Base-by-base conservation (phyloP, 208 protist species). In the Eutreptiella sp. region DNA sequence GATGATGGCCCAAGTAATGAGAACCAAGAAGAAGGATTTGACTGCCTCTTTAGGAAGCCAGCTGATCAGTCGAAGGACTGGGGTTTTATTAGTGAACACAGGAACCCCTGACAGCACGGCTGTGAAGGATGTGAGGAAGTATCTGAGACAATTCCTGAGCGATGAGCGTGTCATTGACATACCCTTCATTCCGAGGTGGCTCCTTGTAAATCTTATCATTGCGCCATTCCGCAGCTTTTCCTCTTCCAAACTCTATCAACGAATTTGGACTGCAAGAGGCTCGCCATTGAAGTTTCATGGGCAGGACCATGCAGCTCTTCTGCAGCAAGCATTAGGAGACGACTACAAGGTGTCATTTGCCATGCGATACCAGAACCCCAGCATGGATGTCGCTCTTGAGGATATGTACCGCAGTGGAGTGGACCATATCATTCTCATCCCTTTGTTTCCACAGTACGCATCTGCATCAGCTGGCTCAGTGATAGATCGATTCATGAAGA, bases 361-460 rank as follows among this genome's bases (percentile, higher is more conserved):
- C 16, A 57, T 57, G 50, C 14, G 50, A n/a, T 57, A 57, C 29
- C 50, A 57, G 39, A 54, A 7, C 11, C 50, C 50, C 9, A 11
- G 7, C 36, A 57, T 57, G 14, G 50, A 57, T 11, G 14, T n/a
- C 33, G 50, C 26, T 11, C 36, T 57, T 11, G 9, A 53, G 50
- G 7, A 32, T 19, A 24, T 57, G 9, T 9, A 32, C 21, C n/a
- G 16, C n/a, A 7, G 39, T 16, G 33, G 50, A 11, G 50, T 42
- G 14, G 36, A 57, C 9, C 50, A 57, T 33, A 57, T 57, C n/a
- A 57, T 57, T 33, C 31, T 57, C 50, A 46, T 57, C 36, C 50
- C 50, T 14, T n/a, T 57, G 36, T 57, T 57, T 26, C 50, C 50
- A 26, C 50, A 57, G 50, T 57, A 57, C 24, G 33, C 50, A 7